A percentile compares a stretch with the other conserved stretches of the same genome.
phyloP scores from a whole-genome alignment of 1,284 basidiomycete genomes.

The Boletellus sp. region DNA sequence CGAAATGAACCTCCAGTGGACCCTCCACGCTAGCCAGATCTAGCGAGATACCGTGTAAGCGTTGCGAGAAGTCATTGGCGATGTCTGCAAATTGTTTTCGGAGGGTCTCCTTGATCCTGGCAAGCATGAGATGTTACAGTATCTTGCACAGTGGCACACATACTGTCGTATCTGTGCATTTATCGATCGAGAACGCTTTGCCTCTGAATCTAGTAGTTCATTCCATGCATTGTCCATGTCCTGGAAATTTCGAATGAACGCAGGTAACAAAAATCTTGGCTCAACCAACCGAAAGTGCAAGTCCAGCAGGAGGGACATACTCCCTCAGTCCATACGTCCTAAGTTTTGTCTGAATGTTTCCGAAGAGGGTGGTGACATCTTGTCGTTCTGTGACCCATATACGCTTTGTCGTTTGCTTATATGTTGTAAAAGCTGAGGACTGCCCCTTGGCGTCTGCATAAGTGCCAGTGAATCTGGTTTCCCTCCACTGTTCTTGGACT shows the following conservation, averaged over 20 bases:
- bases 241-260: slow-evolving; percentile 29
- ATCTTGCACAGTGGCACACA: slow-evolving; percentile 30
- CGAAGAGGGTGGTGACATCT: slow-evolving; percentile 84
- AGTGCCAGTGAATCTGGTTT: slow-evolving; percentile 61
- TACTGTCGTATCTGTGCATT: slow-evolving; percentile 91
- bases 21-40: slow-evolving; percentile 79
- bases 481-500: slow-evolving; percentile 64
- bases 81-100: slow-evolving; percentile 81
- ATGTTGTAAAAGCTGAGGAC: slow-evolving; percentile 70
- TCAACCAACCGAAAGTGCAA: slow-evolving; percentile 54
- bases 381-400: slow-evolving; percentile 88
- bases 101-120: slow-evolving; percentile 85
- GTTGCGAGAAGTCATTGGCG: slow-evolving; percentile 82
- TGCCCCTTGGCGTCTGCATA: slow-evolving; percentile 83
- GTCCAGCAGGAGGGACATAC: slow-evolving; percentile 77
- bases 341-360: slow-evolving; percentile 93
- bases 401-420: slow-evolving; percentile 86
- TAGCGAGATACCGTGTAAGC: slow-evolving; percentile 67
- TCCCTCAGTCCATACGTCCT: slow-evolving; percentile 84
- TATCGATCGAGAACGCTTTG: slow-evolving; percentile 75
- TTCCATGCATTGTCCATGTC: slow-evolving; percentile 85
- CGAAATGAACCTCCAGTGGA: slow-evolving; percentile 60
- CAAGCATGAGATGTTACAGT: slow-evolving; percentile 8
- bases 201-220: slow-evolving; percentile 71
- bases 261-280: background rate